Base-by-base conservation (phyloP, 2,329 filamentous ascomycete genomes). In the Colletotrichum sp. region DNA sequence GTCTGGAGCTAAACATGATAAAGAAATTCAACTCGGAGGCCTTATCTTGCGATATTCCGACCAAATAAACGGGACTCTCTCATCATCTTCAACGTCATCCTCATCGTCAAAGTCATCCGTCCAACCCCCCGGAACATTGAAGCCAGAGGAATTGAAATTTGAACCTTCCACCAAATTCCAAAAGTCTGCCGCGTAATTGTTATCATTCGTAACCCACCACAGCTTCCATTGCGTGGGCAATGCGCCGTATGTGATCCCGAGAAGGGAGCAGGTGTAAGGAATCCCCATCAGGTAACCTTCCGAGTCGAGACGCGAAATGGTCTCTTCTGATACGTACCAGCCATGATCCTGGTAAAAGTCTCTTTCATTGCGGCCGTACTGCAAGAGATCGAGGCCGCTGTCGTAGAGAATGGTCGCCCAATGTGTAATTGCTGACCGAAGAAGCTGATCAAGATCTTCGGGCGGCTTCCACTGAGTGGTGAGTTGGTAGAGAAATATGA, bases 31-130 rank as follows among this genome's bases (percentile, higher is more conserved):
- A 16, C 1, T 39, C 2, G 68, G 72, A n/a, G 68, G 52, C 21
- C 16, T 57, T 5, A 32, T 65, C n/a, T 36, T 66, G 21, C 68
- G 72, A 26, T 75, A 67, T 12, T 75, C 72, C 6, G 72, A 71
- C 72, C 72, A 75, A 8, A 75, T 60, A 16, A 75, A 24, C 15
- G n/a, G 4, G 8, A 8, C 13, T 13, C 3, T 8, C 13, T 13
- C 24, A 2, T 16, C 3, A 12, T 10, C 5, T 2, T 6, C 26
- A n/a, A 21, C 26, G 2, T 6, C 26, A 1, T 2, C 2, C 8
- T n/a, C 18, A 2, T n/a, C 39, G 2, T 39, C 49, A n/a, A 55
- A 36, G 2, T 60, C 63, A 16, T 70, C 65, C 0, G 32, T n/a
- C 73, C 76, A 78, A 9, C 60, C 52, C 2, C 74, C 76, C 0